Evolutionary conservation across 1,284 basidiomycete species (phyloP).

Genomic region (Fomes fomentarius): DNA sequence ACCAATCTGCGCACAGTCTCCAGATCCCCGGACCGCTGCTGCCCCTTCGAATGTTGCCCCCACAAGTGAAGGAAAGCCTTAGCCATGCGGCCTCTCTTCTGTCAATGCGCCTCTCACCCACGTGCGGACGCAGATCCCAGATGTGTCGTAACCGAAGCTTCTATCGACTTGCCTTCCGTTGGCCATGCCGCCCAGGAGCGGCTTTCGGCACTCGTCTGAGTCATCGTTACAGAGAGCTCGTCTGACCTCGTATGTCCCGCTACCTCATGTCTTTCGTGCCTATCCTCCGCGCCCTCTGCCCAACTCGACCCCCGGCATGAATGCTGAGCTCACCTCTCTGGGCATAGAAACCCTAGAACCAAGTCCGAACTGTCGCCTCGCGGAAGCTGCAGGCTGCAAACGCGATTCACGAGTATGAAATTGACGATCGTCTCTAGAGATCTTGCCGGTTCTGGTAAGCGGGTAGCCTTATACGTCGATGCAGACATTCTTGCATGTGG

Average conservation of each 20-base stretch:
- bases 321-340: constrained; percentile 9
- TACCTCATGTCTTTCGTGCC: constrained; percentile 21
- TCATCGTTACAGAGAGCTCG: constrained; percentile 13
- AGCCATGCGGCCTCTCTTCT: constrained; percentile 1
- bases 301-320: not conserved
- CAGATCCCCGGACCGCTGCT: constrained; percentile 18
- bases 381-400: constrained; percentile 13
- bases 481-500: not conserved
- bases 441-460: constrained; percentile 16
- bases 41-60: constrained; percentile 16
- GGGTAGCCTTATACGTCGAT: constrained; percentile 8
- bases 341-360: constrained; percentile 19
- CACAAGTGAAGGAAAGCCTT: constrained; percentile 6
- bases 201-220: constrained; percentile 5
- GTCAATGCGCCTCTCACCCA: constrained; percentile 9
- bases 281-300: constrained; percentile 19
- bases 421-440: constrained; percentile 15
- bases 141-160: constrained; percentile 14
- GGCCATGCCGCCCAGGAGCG: constrained; percentile 13
- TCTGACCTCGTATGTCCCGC: constrained; percentile 7
- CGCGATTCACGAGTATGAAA: constrained; percentile 4
- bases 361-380: constrained; percentile 13
- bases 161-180: constrained; percentile 6
- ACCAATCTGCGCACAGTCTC: constrained; percentile 17
- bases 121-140: constrained; percentile 20